These are phyloP conservation scores for Lipomyces oligophaga DNA, from an alignment of 805 yeast species.

Conservation along the genomic window DNA sequence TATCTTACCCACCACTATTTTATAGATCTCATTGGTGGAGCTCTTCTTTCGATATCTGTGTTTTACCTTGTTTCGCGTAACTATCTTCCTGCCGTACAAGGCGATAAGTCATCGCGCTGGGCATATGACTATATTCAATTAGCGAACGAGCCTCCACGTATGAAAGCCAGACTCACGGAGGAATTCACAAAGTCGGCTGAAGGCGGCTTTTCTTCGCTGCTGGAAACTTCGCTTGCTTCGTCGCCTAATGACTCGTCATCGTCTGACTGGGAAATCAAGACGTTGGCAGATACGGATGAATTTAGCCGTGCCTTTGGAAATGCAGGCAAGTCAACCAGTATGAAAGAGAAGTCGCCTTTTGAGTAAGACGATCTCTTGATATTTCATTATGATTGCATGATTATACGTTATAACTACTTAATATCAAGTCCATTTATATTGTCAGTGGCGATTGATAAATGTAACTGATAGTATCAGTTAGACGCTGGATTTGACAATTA, in stretches of 20 bases:
- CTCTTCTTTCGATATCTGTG: slow-evolving; percentile 67
- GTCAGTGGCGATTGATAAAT: no score
- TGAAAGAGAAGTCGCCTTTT: neutral
- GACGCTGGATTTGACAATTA: no score
- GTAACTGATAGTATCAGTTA: no score
- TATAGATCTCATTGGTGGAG: slow-evolving; percentile 90
- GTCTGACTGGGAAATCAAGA: slow-evolving; percentile 24
- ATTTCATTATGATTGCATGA: neutral
- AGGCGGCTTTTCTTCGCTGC: slow-evolving; percentile 11
- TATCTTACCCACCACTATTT: slow-evolving; percentile 95
- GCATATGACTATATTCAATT: slow-evolving; percentile 41
- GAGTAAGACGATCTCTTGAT: neutral
- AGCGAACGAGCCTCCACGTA: slow-evolving; percentile 15
- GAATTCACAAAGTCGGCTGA: slow-evolving; percentile 24
- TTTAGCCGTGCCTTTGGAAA: slow-evolving; percentile 11
- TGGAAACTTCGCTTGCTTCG: slow-evolving; percentile 2
- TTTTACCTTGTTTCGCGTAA: slow-evolving; percentile 66
- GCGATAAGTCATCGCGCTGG: slow-evolving; percentile 42
- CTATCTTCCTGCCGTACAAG: slow-evolving; percentile 51
- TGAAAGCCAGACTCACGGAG: slow-evolving; percentile 22
- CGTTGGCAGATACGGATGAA: slow-evolving; percentile 23
- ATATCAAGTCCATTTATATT: no score
- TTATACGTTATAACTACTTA: no score
- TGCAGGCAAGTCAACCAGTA: neutral
- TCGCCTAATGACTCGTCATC: slow-evolving; percentile 7